These are phyloP conservation scores for Diaporthe citrichinensis DNA, from an alignment of 2,329 filamentous ascomycete genomes.

Conservation along the genomic window DNA sequence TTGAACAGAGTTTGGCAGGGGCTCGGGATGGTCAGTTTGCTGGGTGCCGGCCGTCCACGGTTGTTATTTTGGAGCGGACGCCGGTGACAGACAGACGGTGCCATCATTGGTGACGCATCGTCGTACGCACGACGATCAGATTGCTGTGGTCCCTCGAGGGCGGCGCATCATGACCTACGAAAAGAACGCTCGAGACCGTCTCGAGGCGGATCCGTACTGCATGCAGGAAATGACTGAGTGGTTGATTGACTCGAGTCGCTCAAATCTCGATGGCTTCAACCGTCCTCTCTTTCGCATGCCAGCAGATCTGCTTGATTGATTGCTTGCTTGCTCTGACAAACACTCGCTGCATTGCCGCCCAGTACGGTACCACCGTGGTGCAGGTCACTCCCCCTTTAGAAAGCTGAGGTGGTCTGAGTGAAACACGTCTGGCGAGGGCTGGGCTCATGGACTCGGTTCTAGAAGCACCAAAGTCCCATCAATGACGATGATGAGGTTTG, in stretches of 20 bases:
- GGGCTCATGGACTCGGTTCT: slow-evolving; percentile 38
- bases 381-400: neutral
- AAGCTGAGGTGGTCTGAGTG: slow-evolving; percentile 28
- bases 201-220: slow-evolving; percentile 16
- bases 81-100: neutral
- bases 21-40: neutral
- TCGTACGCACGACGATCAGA: slow-evolving; percentile 9
- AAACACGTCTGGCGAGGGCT: slow-evolving; percentile 32
- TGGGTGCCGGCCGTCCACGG: neutral
- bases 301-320: neutral
- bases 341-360: slow-evolving; percentile 13
- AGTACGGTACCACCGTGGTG: slow-evolving; percentile 2
- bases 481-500: slow-evolving; percentile 41
- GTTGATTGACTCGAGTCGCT: slow-evolving; percentile 14
- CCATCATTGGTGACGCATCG: slow-evolving; percentile 6
- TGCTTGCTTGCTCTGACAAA: slow-evolving; percentile 25
- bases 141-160: slow-evolving; percentile 14
- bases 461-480: slow-evolving; percentile 38
- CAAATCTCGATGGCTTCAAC: slow-evolving; percentile 25
- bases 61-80: neutral
- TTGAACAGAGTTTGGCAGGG: slow-evolving; percentile 17
- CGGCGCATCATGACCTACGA: slow-evolving; percentile 3
- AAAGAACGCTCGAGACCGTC: slow-evolving; percentile 8
- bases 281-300: neutral
- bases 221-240: slow-evolving; percentile 11